Percentiles rank a stretch among this genome's conserved stretches.
Evolutionary conservation across 1,284 basidiomycete genomes (phyloP).

Genomic region (Naganishia liquefaciens): DNA sequence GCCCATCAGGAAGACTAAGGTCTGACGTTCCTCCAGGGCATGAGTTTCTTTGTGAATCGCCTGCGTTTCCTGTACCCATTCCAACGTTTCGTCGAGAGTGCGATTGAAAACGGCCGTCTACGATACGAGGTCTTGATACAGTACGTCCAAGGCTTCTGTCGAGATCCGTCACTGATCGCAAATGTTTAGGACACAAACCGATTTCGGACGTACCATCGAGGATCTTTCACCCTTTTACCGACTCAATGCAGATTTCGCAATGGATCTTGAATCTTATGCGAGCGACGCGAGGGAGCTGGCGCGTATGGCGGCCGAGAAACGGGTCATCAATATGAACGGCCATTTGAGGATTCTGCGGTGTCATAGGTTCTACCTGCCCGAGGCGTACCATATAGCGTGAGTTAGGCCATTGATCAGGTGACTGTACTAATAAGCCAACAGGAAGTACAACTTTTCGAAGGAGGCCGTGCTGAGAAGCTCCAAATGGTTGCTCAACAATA

Average conservation of each 20-base stretch:
- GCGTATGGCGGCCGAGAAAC: conserved; percentile 25
- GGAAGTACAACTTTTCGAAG: conserved; percentile 26
- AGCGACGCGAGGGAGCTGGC: conserved; percentile 16
- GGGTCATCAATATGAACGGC: conserved; percentile 21
- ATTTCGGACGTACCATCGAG: conserved; percentile 33
- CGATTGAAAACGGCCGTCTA: conserved; percentile 32
- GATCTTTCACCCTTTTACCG: conserved; percentile 35
- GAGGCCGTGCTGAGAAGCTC: conserved; percentile 24
- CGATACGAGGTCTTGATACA: conserved; percentile 36
- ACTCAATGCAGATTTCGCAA: conserved; percentile 25
- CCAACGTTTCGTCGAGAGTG: conserved; percentile 35
- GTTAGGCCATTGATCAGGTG: neutral
- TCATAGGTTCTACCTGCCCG: conserved; percentile 22
- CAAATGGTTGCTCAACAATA: conserved; percentile 20
- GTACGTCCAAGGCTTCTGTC: conserved; percentile 17
- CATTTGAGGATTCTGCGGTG: conserved; percentile 22
- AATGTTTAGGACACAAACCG: conserved; percentile 29
- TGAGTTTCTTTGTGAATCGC: conserved; percentile 39
- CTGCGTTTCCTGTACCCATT: conserved; percentile 39
- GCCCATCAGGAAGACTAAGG: neutral
- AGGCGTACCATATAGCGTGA: conserved; percentile 23
- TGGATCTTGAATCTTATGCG: conserved; percentile 20
- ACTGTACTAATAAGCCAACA: neutral
- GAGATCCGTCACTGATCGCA: neutral
- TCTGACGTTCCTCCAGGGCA: conserved; percentile 28